Evolutionary conservation across 139 green algal species (phyloP), one percentile per base, ranked within the genome.

Genomic region (Edaphochlamys debaryana): DNA sequence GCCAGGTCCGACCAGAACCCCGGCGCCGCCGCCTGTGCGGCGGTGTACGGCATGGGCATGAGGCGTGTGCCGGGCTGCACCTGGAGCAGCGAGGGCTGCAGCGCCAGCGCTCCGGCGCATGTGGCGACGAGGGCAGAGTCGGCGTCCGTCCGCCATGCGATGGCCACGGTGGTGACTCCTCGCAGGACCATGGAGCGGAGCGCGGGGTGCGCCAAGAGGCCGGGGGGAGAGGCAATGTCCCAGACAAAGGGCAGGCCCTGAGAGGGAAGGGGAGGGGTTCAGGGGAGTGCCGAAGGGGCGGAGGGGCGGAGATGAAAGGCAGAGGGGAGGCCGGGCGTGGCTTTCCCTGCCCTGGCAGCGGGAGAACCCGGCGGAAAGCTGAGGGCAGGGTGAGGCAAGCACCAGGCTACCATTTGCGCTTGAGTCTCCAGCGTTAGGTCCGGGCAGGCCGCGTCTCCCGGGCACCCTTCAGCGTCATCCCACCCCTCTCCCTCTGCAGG

Each of bases 231-330:
- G 38, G 76, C 32, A 45, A 82, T 52, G 45, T 34, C 76, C 32
- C 54, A 82, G 32, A 82, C 63, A 42, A 67, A 74, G n/a, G 60
- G 41, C 29, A 81, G 75, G 30, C 40, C 38, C 73, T 80, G 73
- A 13, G 42, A 11, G n/a, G 3, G 68, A 69, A n/a, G n/a, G n/a
- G n/a, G n/a, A n/a, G n/a, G n/a, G n/a, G n/a, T n/a, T n/a, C n/a
- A n/a, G n/a, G n/a, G n/a, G n/a, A n/a, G n/a, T n/a, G n/a, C n/a
- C n/a, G n/a, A n/a, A n/a, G n/a, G n/a, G n/a, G n/a, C n/a, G n/a
- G n/a, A n/a, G n/a, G n/a, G n/a, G n/a, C n/a, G n/a, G n/a, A n/a
- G n/a, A n/a, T n/a, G n/a, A n/a, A n/a, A n/a, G n/a, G n/a, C n/a
- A n/a, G n/a, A n/a, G n/a, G n/a, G n/a, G n/a, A n/a, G n/a, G n/a